A percentile compares a stretch with the other conserved stretches of the same genome.
Evolutionary conservation across 441 rosid genomes (phyloP).

Genomic region (Jatropha podagrica): DNA sequence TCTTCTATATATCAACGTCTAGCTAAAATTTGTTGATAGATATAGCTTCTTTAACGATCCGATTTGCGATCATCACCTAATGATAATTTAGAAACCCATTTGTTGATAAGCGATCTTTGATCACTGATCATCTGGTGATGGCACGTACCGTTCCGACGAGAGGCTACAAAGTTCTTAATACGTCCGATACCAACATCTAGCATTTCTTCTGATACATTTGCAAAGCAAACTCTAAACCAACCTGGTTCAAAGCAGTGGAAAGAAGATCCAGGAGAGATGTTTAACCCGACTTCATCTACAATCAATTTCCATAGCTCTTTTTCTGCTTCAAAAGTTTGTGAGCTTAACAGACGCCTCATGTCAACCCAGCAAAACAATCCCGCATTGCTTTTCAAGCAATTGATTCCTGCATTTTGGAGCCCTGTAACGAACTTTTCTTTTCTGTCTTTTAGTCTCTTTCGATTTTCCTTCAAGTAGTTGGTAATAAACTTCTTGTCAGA

Average conservation of each 20-base stretch:
- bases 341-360: slow-evolving; percentile 70
- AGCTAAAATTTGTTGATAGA: neutral
- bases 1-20: too few species aligned
- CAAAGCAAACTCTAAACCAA: slow-evolving; percentile 92
- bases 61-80: slow-evolving; percentile 26
- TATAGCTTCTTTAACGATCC: slow-evolving; percentile 28
- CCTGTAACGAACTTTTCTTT: slow-evolving; percentile 61
- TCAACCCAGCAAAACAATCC: slow-evolving; percentile 94
- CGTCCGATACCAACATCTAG: slow-evolving; percentile 59
- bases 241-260: slow-evolving; percentile 93
- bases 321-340: slow-evolving; percentile 72
- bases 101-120: slow-evolving; percentile 16
- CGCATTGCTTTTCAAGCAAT: slow-evolving; percentile 66
- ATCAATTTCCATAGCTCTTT: slow-evolving; percentile 79
- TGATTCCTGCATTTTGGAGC: slow-evolving; percentile 60
- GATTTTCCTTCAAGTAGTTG: slow-evolving; percentile 59
- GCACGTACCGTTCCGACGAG: neutral
- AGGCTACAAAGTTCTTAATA: slow-evolving; percentile 48
- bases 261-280: slow-evolving; percentile 82
- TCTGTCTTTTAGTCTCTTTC: slow-evolving; percentile 52
- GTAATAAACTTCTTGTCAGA: slow-evolving; percentile 64
- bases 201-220: slow-evolving; percentile 81
- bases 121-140: slow-evolving; percentile 2
- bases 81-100: slow-evolving; percentile 44
- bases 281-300: slow-evolving; percentile 60